Percentiles rank a stretch among this genome's conserved stretches.
phyloP scores from a whole-genome alignment of 176 grass and related monocot species.

The Otatea glauca region DNA sequence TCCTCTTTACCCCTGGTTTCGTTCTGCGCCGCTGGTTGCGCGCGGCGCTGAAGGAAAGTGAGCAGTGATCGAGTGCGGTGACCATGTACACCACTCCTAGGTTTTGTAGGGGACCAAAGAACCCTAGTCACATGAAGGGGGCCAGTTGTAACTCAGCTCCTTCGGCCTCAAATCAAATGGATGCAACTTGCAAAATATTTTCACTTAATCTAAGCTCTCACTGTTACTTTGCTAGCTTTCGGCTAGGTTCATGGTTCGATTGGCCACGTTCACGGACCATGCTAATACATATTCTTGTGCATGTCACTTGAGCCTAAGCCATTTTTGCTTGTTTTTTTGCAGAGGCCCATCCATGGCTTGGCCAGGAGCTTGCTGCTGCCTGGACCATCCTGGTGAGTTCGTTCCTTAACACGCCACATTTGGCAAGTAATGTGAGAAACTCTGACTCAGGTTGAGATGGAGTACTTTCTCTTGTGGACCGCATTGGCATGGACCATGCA shows the following conservation, averaged over 20 bases:
- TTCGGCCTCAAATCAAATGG: slow-evolving; percentile 32
- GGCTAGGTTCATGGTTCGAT: background rate
- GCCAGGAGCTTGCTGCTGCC: background rate
- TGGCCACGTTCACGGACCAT: slow-evolving; percentile 27
- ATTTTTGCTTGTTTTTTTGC: slow-evolving; percentile 14
- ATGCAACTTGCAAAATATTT: slow-evolving; percentile 17
- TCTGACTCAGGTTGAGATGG: background rate
- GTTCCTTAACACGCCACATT: slow-evolving; percentile 16
- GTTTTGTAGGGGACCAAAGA: slow-evolving; percentile 53
- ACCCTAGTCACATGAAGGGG: slow-evolving; percentile 25
- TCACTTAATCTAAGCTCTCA: background rate
- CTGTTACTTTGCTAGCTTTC: background rate
- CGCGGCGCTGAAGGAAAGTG: slow-evolving; percentile 40
- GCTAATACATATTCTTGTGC: background rate
- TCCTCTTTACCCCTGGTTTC: slow-evolving; percentile 19
- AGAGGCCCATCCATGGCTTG: slow-evolving; percentile 31
- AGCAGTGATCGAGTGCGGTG: slow-evolving; percentile 8
- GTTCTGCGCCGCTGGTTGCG: slow-evolving; percentile 35
- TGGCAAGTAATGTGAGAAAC: slow-evolving; percentile 36
- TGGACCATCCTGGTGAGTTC: slow-evolving; percentile 35
- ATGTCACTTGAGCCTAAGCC: background rate
- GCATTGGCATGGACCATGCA: slow-evolving; percentile 30
- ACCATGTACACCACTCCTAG: slow-evolving; percentile 28
- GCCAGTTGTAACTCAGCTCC: slow-evolving; percentile 31
- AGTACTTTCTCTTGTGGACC: slow-evolving; percentile 41